These are phyloP conservation scores for Rutstroemia sp. DNA, from an alignment of 2,329 filamentous ascomycete species.

Conservation along the genomic window DNA sequence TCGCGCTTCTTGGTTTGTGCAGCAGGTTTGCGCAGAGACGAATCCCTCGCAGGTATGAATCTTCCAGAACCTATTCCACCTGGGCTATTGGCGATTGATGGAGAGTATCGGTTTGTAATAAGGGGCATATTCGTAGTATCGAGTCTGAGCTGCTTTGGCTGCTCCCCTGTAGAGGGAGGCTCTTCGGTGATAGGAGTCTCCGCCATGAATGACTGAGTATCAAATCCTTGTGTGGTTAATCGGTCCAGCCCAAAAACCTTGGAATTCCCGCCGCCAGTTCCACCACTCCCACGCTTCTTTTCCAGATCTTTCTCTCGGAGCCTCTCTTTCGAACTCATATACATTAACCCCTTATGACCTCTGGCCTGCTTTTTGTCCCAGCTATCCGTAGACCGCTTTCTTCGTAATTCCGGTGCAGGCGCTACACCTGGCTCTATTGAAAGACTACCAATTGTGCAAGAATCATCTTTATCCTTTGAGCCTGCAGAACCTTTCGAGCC, in stretches of 20 bases:
- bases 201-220: conserved; percentile 29
- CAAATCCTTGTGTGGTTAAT: conserved; percentile 20
- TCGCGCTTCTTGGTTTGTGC: conserved; percentile 44
- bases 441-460: conserved; percentile 55
- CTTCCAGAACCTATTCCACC: conserved; percentile 31
- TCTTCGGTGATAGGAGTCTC: conserved; percentile 42
- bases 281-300: conserved; percentile 45
- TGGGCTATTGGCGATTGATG: conserved; percentile 12
- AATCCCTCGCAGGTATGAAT: conserved; percentile 59
- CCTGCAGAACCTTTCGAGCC: conserved; percentile 50
- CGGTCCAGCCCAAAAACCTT: conserved; percentile 31
- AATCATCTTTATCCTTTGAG: conserved; percentile 47
- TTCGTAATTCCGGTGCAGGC: conserved; percentile 41
- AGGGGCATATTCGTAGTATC: background rate
- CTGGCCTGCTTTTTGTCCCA: conserved; percentile 52
- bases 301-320: conserved; percentile 56
- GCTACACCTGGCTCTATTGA: conserved; percentile 51
- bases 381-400: conserved; percentile 51
- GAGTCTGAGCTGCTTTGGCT: background rate
- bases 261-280: conserved; percentile 33
- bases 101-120: background rate
- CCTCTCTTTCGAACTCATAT: conserved; percentile 66
- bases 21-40: conserved; percentile 54
- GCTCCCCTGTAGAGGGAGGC: conserved; percentile 7
- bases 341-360: conserved; percentile 54